Evolutionary conservation across 2,329 filamentous ascomycete genomes (phyloP), one percentile per base, ranked within the genome.

Genomic region (Myriosclerotinia scirpicola): DNA sequence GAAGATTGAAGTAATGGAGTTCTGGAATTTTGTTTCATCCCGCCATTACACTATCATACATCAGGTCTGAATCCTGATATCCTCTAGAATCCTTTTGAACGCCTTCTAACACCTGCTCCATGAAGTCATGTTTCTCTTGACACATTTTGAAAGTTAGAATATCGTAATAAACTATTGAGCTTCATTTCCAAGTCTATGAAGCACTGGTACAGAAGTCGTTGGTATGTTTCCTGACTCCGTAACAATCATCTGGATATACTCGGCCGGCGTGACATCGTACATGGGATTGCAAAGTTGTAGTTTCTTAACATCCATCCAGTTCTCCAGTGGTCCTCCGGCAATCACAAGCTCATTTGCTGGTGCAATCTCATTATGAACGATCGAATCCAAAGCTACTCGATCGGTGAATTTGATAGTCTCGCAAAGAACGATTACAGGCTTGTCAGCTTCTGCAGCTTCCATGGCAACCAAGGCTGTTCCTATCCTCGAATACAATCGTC

Each of bases 331-430:
- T 52, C 74, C 73, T 72, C 79, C 73, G 36, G 74, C 76, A 71
- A 71, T 77, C 44, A 73, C 69, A 64, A 90, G 79, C 79, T 92
- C 83, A 78, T 90, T 86, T 78, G 92, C 75, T 77, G 93, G 84
- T 79, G 87, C 93, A 69, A 97, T 89, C 81, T 99, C 95, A 77
- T 99, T 99, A 74, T 92, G 89, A 53, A 95, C 94, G 71, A 98
- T 91, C 34, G 92, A 94, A 79, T 98, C 95, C 17, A 96, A 87
- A 8, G 92, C 91, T 14, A 97, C 92, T 67, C 92, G 89, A 73
- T 92, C 88, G 74, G 95, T 91, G 77, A 98, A 97, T 79, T 98
- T 99, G 80, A 98, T 89, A 5, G 90, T 95, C 80, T 98, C 94
- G 78, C 92, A 97, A 67, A 96, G 90, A 3, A 96, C 92, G 44